A percentile compares a stretch with the other conserved stretches of the same genome.
Conservation (phyloP, 2,329 filamentous ascomycete genomes). For the Bipolaris zeicola region DNA sequence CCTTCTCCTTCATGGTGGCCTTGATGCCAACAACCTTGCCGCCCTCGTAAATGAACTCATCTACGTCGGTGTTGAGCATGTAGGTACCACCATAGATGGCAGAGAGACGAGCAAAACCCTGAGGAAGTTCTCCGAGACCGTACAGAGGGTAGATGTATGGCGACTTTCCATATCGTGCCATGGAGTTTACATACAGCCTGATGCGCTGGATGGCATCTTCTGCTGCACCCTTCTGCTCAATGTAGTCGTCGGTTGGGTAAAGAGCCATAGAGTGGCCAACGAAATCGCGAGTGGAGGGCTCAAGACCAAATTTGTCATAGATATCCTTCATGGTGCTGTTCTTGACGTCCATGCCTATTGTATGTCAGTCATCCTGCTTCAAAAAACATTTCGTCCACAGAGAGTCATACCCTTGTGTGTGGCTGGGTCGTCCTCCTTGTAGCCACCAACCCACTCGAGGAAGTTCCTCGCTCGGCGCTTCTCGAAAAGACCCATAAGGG, state of each 20-base stretch:
- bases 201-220: slow-evolving; percentile 90
- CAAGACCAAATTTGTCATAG: slow-evolving; percentile 96
- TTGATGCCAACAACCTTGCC: slow-evolving; percentile 93
- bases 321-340: slow-evolving; percentile 94
- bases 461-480: slow-evolving; percentile 97
- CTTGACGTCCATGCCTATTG: slow-evolving; percentile 73
- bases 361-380: background rate
- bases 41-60: slow-evolving; percentile 84
- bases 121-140: slow-evolving; percentile 93
- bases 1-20: slow-evolving; percentile 90
- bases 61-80: slow-evolving; percentile 95
- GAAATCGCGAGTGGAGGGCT: slow-evolving; percentile 88
- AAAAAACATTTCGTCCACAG: background rate
- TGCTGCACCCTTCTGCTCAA: slow-evolving; percentile 72
- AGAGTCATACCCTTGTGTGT: slow-evolving; percentile 82
- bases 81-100: slow-evolving; percentile 99
- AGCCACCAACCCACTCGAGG: slow-evolving; percentile 91
- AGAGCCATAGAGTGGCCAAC: slow-evolving; percentile 98
- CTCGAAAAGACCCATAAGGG: slow-evolving; percentile 96
- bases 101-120: slow-evolving; percentile 95
- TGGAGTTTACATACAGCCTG: slow-evolving; percentile 94
- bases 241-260: slow-evolving; percentile 88
- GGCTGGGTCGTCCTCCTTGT: slow-evolving; percentile 77
- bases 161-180: slow-evolving; percentile 96
- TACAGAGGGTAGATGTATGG: slow-evolving; percentile 99